Base-by-base conservation (phyloP, 257 asterid genomes). In the Lycium barbarum region DNA sequence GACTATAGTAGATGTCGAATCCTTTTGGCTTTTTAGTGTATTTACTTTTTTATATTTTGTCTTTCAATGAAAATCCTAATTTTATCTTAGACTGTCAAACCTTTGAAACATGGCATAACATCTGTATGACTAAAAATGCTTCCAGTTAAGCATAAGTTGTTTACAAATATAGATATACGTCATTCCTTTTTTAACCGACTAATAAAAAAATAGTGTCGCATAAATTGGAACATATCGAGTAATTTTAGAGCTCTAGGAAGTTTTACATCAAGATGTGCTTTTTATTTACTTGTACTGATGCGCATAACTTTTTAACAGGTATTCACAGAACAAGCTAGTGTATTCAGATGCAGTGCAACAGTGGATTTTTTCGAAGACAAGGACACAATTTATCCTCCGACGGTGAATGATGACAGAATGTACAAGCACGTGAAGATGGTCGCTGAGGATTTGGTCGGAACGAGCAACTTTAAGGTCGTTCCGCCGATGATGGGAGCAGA, bases 401-500 rank as follows among this genome's bases (percentile, higher is more conserved):
- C 91, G 86, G 94, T 94, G 83, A 96, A 97, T 78, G 88, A 95
- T 0, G 92, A 95, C 36, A 57, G 78, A 36, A 91, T 90, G 90
- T 91, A 97, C 85, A 89, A 90, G 49, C 98, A 95, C 49, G 89
- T 91, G 45, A 91, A 85, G 86, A 87, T 49, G 65, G 89, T 91
- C 5, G 89, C 90, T 2, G 8, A 79, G 6, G 97, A 92, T 80
- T 82, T 97, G 74, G 33, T 87, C 5, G 98, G 98, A 1, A 85
- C 89, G n/a, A 20, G 79, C 2, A 90, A 88, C 26, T 95, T 92
- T 90, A 80, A 17, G 38, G 93, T 86, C 1, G 95, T 91, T 26
- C 89, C 92, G 11, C 98, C 96, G 8, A n/a, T 95, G 35, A 97
- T 97, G 98, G 98, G 98, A 0, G 91, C 94, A 0, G 98, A 97